Base-by-base conservation (phyloP, 2,329 filamentous ascomycete species). In the Coniochaeta hoffmannii region DNA sequence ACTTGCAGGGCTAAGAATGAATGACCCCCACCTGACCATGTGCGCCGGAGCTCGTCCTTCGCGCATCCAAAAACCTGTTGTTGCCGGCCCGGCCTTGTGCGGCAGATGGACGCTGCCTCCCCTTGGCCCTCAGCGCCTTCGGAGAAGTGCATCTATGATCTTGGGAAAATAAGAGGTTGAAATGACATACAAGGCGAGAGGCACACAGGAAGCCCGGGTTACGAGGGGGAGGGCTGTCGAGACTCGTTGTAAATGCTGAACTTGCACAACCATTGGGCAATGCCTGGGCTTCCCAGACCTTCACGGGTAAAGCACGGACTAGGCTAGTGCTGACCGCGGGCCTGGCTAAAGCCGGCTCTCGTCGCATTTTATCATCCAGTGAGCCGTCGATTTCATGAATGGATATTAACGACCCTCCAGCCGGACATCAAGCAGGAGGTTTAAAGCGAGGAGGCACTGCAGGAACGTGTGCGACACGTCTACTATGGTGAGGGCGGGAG, bases 1-100 rank as follows among this genome's bases (percentile, higher is more conserved):
- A 24, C 24, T 28, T 28, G 41, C 41, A 46, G 11, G 5, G 22
- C 41, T 46, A 46, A 46, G 41, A 28, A n/a, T 46, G 22, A 46
- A 46, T 46, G 41, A 46, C 41, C 41, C 41, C 41, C 41, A 46
- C 41, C 22, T 22, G 41, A 46, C 41, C 41, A 46, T 26, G 41
- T n/a, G n/a, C n/a, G n/a, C n/a, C n/a, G 38, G 17, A 28, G 1
- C 19, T 46, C 9, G 19, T 15, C 19, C 22, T 46, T 46, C 19
- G 41, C 41, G 41, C 12, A 46, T 46, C 41, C 41, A 26, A 46
- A n/a, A 46, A 46, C 41, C 41, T 46, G 41, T 28, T 46, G 41
- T 5, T 28, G 41, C 41, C 41, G 5, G 19, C 4, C 12, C 2
- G 14, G 22, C 17, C 6, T 6, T 41, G 36, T 14, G n/a, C 15